Percentiles rank a stretch among this genome's conserved stretches.
These are phyloP conservation scores for Phaeosphaeriaceae sp. DNA, from an alignment of 2,329 filamentous ascomycete species.

Conservation along the genomic window DNA sequence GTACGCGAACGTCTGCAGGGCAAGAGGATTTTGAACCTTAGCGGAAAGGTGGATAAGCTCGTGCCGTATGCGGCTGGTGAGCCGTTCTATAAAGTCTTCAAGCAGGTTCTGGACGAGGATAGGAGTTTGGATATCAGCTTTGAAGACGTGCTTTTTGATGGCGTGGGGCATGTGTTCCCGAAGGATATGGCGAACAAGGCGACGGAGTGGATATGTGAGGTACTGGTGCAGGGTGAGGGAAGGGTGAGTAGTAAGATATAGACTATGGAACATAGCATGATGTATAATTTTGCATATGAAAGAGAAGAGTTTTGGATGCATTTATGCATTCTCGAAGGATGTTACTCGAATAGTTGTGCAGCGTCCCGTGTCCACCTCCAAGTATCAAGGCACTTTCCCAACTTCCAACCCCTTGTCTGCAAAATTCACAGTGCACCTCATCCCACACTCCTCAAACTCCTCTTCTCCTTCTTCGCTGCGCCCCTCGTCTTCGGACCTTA, in stretches of 20 bases:
- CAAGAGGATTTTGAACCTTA: constrained; percentile 46
- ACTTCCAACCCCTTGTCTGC: background rate
- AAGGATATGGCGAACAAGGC: constrained; percentile 71
- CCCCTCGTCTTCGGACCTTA: constrained; percentile 11
- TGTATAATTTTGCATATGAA: background rate
- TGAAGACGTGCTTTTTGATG: constrained; percentile 72
- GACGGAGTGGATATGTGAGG: constrained; percentile 65
- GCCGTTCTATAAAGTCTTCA: constrained; percentile 69
- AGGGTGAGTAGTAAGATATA: constrained; percentile 34
- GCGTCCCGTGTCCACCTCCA: no score
- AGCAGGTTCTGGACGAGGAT: constrained; percentile 63
- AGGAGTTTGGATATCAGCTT: constrained; percentile 59
- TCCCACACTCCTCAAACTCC: constrained; percentile 14
- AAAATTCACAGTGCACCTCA: no score
- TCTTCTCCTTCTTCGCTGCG: constrained; percentile 12
- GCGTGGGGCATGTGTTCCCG: constrained; percentile 73
- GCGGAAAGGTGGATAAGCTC: constrained; percentile 73
- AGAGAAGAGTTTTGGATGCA: background rate
- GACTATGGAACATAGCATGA: constrained; percentile 21
- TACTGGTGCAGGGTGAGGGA: constrained; percentile 31
- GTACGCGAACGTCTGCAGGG: constrained; percentile 57
- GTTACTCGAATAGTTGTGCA: no score
- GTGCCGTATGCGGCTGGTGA: constrained; percentile 71
- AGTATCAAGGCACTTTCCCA: background rate
- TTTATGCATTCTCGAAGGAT: no score